These are phyloP conservation scores for Rhizomucor miehei DNA, from an alignment of 371 early-diverging fungal genomes.

Conservation along the genomic window DNA sequence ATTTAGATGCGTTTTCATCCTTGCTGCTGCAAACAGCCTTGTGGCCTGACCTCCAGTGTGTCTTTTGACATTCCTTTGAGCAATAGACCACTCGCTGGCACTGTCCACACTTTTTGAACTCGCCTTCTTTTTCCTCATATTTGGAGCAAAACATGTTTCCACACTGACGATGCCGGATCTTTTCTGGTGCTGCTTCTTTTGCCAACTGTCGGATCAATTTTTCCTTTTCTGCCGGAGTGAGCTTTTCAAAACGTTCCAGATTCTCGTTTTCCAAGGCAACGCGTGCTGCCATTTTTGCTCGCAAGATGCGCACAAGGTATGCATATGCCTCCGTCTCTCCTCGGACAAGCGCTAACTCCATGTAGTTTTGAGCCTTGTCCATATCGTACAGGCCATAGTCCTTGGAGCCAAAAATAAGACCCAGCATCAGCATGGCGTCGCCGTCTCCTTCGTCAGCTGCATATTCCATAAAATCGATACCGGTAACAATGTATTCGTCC, in stretches of 20 bases:
- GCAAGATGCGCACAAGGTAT: constrained; percentile 49
- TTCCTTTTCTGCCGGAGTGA: constrained; percentile 34
- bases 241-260: constrained; percentile 35
- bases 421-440: constrained; percentile 56
- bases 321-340: constrained; percentile 52
- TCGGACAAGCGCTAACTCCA: constrained; percentile 58
- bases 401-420: constrained; percentile 59
- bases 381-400: constrained; percentile 59
- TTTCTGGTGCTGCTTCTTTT: constrained; percentile 39
- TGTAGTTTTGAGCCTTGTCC: constrained; percentile 57
- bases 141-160: constrained; percentile 46
- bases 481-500: constrained; percentile 53
- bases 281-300: constrained; percentile 52
- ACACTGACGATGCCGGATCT: constrained; percentile 35
- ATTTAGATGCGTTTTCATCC: too few species aligned
- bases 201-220: constrained; percentile 44
- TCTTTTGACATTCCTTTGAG: constrained; percentile 59
- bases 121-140: constrained; percentile 46
- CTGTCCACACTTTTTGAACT: constrained; percentile 56
- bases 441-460: constrained; percentile 54
- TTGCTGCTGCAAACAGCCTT: constrained; percentile 40
- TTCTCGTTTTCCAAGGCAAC: constrained; percentile 44
- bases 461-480: constrained; percentile 56
- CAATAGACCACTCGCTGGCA: constrained; percentile 57
- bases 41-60: constrained; percentile 63